These are phyloP conservation scores for Mucor plumbeus DNA, from an alignment of 371 early-diverging fungal genomes.

Conservation along the genomic window DNA sequence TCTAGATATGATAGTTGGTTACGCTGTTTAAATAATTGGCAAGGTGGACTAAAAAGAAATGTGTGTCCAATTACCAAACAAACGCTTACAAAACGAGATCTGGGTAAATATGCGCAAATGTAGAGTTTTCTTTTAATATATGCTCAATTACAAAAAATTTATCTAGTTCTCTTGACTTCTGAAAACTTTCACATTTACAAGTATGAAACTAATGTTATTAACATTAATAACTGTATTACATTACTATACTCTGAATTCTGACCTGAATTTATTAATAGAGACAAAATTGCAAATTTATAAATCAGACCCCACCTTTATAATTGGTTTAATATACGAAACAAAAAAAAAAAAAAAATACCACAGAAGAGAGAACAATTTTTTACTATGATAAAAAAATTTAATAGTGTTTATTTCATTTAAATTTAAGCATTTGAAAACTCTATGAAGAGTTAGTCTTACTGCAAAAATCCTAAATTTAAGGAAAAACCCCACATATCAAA, in stretches of 20 bases:
- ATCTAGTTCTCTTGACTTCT: background rate
- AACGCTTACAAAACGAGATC: slow-evolving; percentile 81
- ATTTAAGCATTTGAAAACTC: too few relatives aligned
- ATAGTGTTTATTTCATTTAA: too few relatives aligned
- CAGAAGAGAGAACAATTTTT: too few relatives aligned
- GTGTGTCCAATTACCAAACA: slow-evolving; percentile 90
- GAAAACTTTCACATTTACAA: background rate
- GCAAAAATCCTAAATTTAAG: too few relatives aligned
- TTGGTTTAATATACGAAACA: background rate
- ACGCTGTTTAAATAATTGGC: slow-evolving; percentile 75
- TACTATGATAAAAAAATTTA: too few relatives aligned
- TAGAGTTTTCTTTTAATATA: background rate
- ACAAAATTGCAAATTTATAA: background rate
- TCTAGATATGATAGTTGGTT: slow-evolving; percentile 81
- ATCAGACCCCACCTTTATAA: background rate
- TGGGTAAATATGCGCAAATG: slow-evolving; percentile 34
- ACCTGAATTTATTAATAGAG: background rate
- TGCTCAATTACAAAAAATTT: background rate
- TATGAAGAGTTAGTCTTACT: too few relatives aligned
- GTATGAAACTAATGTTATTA: background rate
- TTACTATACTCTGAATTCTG: background rate
- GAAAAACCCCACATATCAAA: too few relatives aligned
- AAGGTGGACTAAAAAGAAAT: slow-evolving; percentile 64
- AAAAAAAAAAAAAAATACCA: too few relatives aligned
- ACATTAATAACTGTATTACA: background rate